Evolutionary conservation across 202 grass and related monocot genomes (phyloP), one percentile per base, ranked within the genome.

Genomic region (Thinopyrum obtusiflorum): DNA sequence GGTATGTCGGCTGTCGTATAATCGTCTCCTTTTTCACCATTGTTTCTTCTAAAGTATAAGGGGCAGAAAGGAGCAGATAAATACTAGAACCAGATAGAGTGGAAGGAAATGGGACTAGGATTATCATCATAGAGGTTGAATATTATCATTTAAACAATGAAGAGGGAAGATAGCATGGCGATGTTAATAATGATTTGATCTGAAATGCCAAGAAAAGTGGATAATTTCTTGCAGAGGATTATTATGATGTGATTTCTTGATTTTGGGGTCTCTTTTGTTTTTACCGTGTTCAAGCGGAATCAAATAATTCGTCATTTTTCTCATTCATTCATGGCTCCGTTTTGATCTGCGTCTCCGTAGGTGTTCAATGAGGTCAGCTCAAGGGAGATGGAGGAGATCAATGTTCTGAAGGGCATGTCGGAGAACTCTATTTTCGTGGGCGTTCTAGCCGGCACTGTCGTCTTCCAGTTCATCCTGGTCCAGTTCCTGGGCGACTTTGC

Each of bases 281-380:
- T 23, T 28, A 51, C 14, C 0, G 4, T 42, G 20, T 33, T 14
- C 47, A 75, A 18, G 13, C 26, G 2, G 51, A 60, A 35, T 2
- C 6, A 68, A 68, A 77, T 0, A 5, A 24, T 51, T 26, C 24
- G 9, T 57, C 61, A 8, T 11, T 51, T 64, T 23, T 62, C 3
- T 27, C 10, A 3, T 29, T 27, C 10, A 3, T 29, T 15, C 81
- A 42, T 27, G 40, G 31, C 70, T 61, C 17, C 7, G 36, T 65
- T n/a, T 64, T 90, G 15, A 87, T 77, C 25, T 81, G 29, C 40
- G 6, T 86, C 33, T 86, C 23, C 77, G 23, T 79, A 94, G 95
- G 90, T 92, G 46, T 94, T 97, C 77, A 94, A 94, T 80, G 92
- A 97, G 83, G 85, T 97, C 87, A 93, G 82, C 85, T 97, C 95